Base-by-base conservation (phyloP, 805 yeast species). In the Candida dendrica region DNA sequence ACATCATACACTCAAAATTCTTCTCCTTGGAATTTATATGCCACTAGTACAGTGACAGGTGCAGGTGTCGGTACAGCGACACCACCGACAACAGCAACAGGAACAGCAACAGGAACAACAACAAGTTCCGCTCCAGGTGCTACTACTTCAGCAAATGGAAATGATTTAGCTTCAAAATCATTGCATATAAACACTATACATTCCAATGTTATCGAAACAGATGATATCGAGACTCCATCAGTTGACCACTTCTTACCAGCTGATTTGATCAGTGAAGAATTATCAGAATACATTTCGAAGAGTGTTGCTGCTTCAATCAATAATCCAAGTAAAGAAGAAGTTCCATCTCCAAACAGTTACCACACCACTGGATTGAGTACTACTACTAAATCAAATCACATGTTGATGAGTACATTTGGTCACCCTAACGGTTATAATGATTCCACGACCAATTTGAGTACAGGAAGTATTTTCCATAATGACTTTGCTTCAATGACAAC, bases 211-310 rank as follows among this genome's bases (percentile, higher is more conserved):
- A 20, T 41, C 14, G 42, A 45, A 6, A 61, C 51, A 11, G 61
- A 52, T 6, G 59, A 59, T 8, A 36, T 56, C 32, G 65, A 61
- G 4, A 46, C 56, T 18, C 68, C 65, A 7, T 51, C 64, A 16
- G 59, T 64, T 29, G 60, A 63, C 40, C 55, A 56, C 42, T 53
- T 64, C 10, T 44, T 66, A 15, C 72, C 72, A 3, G 53, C 69
- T 3, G 52, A 63, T 39, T 42, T 67, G 36, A 56, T 56, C 18
- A 49, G 47, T 17, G 60, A 56, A 11, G 60, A 53, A 32, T 36
- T 53, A 3, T 40, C 50, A 14, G 56, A 43, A 32, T n/a, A 30
- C 3, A 16, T 24, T 37, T 16, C 39, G 9, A 34, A 34, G 7
- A 42, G 4, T 41, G 36, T 17, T 13, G 36, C n/a, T n/a, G n/a